Evolutionary conservation across 2,329 filamentous ascomycete species (phyloP), one percentile per base, ranked within the genome.

Genomic region (Xylogone sp.): DNA sequence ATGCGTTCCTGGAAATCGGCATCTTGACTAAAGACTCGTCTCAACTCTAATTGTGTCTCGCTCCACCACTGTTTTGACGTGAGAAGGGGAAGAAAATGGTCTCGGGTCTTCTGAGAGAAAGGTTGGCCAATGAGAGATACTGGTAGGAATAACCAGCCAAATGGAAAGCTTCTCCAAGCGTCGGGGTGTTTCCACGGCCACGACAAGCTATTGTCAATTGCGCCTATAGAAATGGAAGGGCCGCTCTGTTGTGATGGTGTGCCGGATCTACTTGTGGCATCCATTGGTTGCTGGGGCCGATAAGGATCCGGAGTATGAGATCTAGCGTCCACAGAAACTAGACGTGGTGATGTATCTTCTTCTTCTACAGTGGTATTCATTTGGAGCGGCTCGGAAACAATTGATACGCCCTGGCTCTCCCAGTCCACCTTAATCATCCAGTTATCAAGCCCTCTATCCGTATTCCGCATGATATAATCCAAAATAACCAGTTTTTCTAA

Each of bases 121-220:
- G 94, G 94, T 52, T 95, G 86, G 12, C 94, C 94, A 58, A 99
- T 99, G 22, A 99, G 81, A 51, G 94, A 95, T 5, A 99, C 94
- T 0, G 94, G 94, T 3, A 99, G 76, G 72, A 99, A 99, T 1
- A 99, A 84, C 94, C 94, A 99, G 34, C 94, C 94, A 66, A 99
- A 99, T 0, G 94, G 94, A 68, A 97, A 99, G 71, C 91, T 85
- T 65, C 81, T 74, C 79, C 84, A 87, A 27, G 93, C 94, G 75
- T 99, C 93, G 0, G 93, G 93, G 63, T 97, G 93, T 69, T 97
- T 97, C 94, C 93, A 99, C 2, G 94, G 94, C 91, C 94, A 99
- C 1, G 94, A 97, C 58, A 99, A 71, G 59, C 91, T 97, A 70
- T 99, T 99, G 69, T 99, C 94, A 59, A 99, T 99, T 51, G 94